Conservation (phyloP, 768 basidiomycete genomes). For the Tricholoma matsutake region DNA sequence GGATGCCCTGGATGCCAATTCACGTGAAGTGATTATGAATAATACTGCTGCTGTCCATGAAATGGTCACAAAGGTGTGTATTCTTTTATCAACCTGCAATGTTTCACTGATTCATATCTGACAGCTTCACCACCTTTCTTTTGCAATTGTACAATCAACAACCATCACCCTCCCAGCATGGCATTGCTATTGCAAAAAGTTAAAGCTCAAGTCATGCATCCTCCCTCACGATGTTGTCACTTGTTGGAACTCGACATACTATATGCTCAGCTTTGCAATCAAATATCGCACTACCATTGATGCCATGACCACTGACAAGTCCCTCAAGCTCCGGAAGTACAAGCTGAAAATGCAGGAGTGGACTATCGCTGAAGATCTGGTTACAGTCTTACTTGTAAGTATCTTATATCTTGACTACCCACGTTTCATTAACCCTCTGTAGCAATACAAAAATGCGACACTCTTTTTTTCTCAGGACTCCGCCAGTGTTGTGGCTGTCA, state of each 20-base stretch:
- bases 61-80: too few species aligned
- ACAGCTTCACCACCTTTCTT: slow-evolving; percentile 17
- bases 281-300: slow-evolving; percentile 10
- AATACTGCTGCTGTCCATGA: too few species aligned
- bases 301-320: slow-evolving; percentile 12
- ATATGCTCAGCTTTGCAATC: slow-evolving; percentile 16
- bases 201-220: too few species aligned
- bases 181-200: slow-evolving; percentile 9
- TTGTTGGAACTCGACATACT: slow-evolving; percentile 5
- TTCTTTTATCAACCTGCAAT: too few species aligned
- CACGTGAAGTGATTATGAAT: neutral
- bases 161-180: slow-evolving; percentile 30
- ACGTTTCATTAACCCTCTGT: too few species aligned
- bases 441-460: slow-evolving; percentile 32
- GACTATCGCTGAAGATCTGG: slow-evolving; percentile 25
- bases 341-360: slow-evolving; percentile 7
- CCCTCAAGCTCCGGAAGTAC: slow-evolving; percentile 9
- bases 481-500: slow-evolving; percentile 25
- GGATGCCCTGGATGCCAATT: slow-evolving; percentile 5
- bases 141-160: slow-evolving; percentile 20
- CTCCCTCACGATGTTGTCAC: too few species aligned
- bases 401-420: neutral
- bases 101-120: too few species aligned
- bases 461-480: slow-evolving; percentile 18
- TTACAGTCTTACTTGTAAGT: slow-evolving; percentile 20